Base-by-base conservation (phyloP, 352 stramenopile species). In the Globisporangium paroecandrum region DNA sequence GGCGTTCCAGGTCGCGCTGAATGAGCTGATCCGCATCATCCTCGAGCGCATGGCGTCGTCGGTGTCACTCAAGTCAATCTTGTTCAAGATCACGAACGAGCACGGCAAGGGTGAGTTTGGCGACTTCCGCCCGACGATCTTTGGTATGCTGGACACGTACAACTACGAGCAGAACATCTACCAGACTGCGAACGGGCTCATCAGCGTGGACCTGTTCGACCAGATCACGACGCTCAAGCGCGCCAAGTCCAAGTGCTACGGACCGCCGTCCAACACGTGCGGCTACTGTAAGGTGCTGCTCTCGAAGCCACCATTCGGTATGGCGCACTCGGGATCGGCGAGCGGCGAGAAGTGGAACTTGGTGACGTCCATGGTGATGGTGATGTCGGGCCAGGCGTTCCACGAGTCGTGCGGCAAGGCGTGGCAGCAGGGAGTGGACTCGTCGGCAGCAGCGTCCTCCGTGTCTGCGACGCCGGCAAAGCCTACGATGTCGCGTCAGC, bases 41-140 rank as follows among this genome's bases (percentile, higher is more conserved):
- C 93, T 98, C 54, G 92, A 98, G 74, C 83, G 93, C 43, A 98
- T 98, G 93, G 91, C 96, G 36, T 97, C 91, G 1, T 97, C 86
- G 36, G 93, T 98, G 59, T 97, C 94, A 36, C 75, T 98, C 12
- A 92, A 91, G 72, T 92, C 96, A 68, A 94, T 98, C 43, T 75
- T 98, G 60, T 95, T 97, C 63, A 98, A 98, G 79, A 97, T 98
- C 62, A 98, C 94, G 58, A 97, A 90, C 56, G 95, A 98, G 72
- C 90, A 98, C 75, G 90, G 91, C 10, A 91, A 91, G 62, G 96
- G 89, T 71, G 87, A 93, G 51, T 96, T 98, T 69, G 94, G 93
- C 24, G 95, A 98, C 68, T 96, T 98, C 73, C 89, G 94, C 2
- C 92, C 97, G 49, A 98, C 97, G 58, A 94, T 98, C 64, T 94